Evolutionary conservation across 2,329 filamentous ascomycete genomes (phyloP).

Genomic region (Calonectria naviculata): DNA sequence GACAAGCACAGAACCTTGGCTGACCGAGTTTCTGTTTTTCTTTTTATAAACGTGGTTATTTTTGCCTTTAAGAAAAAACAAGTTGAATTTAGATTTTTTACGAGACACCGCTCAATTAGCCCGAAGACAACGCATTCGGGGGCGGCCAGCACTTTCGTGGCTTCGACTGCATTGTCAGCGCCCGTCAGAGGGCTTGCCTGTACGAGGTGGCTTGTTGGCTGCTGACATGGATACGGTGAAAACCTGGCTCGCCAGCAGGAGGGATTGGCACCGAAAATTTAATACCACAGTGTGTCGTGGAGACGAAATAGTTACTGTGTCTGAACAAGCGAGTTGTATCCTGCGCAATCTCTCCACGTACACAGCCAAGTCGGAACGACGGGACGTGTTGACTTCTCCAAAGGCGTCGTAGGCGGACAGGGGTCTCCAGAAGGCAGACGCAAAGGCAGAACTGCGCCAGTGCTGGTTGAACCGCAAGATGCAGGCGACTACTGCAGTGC

Average conservation of each 20-base stretch:
- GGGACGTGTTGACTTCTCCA: slow-evolving; percentile 1
- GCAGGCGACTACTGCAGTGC: slow-evolving; percentile 18
- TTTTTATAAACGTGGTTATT: background rate
- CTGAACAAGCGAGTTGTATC: slow-evolving; percentile 12
- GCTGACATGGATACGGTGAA: slow-evolving; percentile 11
- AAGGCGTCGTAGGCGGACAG: slow-evolving; percentile 15
- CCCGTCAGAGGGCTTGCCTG: background rate
- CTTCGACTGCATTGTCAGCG: background rate
- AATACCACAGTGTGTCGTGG: slow-evolving; percentile 12
- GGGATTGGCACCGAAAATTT: background rate
- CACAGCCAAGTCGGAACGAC: slow-evolving; percentile 1
- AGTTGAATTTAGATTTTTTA: background rate
- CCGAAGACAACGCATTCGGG: background rate
- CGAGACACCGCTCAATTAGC: background rate
- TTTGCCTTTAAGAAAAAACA: background rate
- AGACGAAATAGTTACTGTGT: slow-evolving; percentile 10
- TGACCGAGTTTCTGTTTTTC: background rate
- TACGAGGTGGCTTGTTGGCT: background rate
- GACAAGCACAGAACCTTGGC: background rate
- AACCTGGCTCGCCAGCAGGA: background rate
- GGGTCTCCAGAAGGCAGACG: slow-evolving; percentile 18
- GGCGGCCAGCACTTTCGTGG: background rate
- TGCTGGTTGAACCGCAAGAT: slow-evolving; percentile 1
- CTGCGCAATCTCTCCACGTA: background rate
- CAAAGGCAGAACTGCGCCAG: slow-evolving; percentile 19